Evolutionary conservation across 2,329 filamentous ascomycete species (phyloP), one percentile per base, ranked within the genome.

Genomic region (Microsporum ferrugineum): DNA sequence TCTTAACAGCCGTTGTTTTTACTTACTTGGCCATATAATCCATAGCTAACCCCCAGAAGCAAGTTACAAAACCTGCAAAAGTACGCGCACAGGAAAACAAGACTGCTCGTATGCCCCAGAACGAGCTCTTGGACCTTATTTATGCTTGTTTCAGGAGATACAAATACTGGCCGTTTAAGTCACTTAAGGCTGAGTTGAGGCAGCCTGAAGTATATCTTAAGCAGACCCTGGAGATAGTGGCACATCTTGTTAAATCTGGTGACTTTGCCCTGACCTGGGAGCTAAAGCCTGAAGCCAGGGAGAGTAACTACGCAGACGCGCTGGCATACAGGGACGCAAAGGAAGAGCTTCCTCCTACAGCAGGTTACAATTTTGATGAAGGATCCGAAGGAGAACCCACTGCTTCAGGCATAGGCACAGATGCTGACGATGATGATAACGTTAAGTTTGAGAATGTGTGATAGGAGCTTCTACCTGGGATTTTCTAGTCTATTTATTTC

Each of bases 161-260:
- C 79, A 85, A 87, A 68, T 97, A 94, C 75, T 99, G 92, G 91
- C 86, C 88, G n/a, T 88, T 97, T 80, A 91, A 89, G 70, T 84
- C 88, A 3, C 82, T 99, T 67, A 89, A 90, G 65, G 80, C 84
- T 58, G 79, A 82, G 63, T 83, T 95, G 43, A 83, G 86, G 63
- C 94, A 99, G 75, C 94, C 94, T 1, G 94, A 97, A 72, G 86
- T 88, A n/a, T 97, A 91, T 73, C 83, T 99, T 64, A 90, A 92
- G 60, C 84, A 94, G 71, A 87, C 86, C 0, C 77, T 99, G 66
- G 88, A 91, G 64, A 85, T 90, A 70, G 84, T 97, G 63, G 92
- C 90, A 0, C 84, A 88, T 23, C 77, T 96, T 63, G 86, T 95
- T 71, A 89, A 91, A 73, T 87, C 85, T 55, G 92, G 92, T 31